Base-by-base conservation (phyloP, 345 rosid genomes). In the Leavenworthia alabamica region DNA sequence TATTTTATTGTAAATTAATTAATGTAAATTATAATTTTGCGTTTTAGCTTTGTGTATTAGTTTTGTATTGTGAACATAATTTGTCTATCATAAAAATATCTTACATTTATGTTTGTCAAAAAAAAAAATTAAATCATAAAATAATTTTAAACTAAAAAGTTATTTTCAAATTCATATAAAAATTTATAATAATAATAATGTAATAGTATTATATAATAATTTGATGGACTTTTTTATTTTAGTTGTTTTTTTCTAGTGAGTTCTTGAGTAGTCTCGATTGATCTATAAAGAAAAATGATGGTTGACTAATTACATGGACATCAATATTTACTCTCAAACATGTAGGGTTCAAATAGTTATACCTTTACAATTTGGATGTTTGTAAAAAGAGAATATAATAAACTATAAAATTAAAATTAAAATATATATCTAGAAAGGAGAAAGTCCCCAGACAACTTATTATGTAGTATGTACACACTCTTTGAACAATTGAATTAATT, bases 291-390 rank as follows among this genome's bases (percentile, higher is more conserved):
- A 50, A 3, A 49, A 39, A 39, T 11, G 54, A 58, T 52, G 51
- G 47, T 40, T 58, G 51, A 29, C 37, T 59, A n/a, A n/a, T n/a
- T 29, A 31, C 15, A 40, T 37, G 13, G 39, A 37, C 64, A 66
- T 31, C 32, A 47, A 19, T 20, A 3, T 37, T 47, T 48, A 57
- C 42, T 39, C 20, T 48, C 48, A 27, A 49, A 56, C 48, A 56
- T 56, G 56, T 36, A 56, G 56, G 63, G 62, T 16, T 64, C 61
- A 65, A 5, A 36, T n/a, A n/a, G n/a, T 33, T 66, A 56, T 35
- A 66, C 56, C 56, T 46, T 56, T 35, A 56, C 47, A 56, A 27
- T 66, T 55, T 56, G 56, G 31, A 56, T 66, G 70, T 45, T 65
- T 44, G 46, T 26, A 33, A 15, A 52, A 52, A 26, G 1, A n/a